A percentile compares a stretch with the other conserved stretches of the same genome.
Evolutionary conservation across 805 yeast species (phyloP).

Genomic region (Yamadazyma paraphyllophila): DNA sequence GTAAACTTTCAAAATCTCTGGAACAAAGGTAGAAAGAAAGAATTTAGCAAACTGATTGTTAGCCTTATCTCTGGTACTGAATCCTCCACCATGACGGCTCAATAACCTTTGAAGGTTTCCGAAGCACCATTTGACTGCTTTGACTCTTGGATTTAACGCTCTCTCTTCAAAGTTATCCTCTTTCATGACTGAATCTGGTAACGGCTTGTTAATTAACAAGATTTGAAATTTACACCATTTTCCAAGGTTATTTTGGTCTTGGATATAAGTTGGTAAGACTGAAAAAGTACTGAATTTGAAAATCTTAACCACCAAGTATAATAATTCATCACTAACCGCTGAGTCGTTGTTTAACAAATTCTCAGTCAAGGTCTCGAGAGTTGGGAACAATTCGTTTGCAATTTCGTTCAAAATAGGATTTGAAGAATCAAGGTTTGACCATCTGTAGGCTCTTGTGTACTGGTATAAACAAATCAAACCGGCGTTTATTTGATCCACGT

Average conservation of each 20-base stretch:
- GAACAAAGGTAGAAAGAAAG: constrained; percentile 39
- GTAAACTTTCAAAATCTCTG: constrained; percentile 41
- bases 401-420: constrained; percentile 43
- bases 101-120: constrained; percentile 42
- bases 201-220: constrained; percentile 37
- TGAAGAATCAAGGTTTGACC: constrained; percentile 46
- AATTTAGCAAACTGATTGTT: constrained; percentile 27
- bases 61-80: constrained; percentile 28
- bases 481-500: constrained; percentile 36
- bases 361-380: constrained; percentile 30
- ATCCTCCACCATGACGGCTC: constrained; percentile 45
- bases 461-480: constrained; percentile 41
- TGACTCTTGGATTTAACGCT: constrained; percentile 40
- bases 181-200: constrained; percentile 31
- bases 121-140: constrained; percentile 45
- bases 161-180: constrained; percentile 31
- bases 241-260: constrained; percentile 35
- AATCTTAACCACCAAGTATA: constrained; percentile 38
- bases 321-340: constrained; percentile 29
- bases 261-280: constrained; percentile 37
- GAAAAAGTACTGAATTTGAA: constrained; percentile 42
- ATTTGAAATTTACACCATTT: constrained; percentile 42
- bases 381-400: constrained; percentile 34
- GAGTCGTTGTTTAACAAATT: constrained; percentile 25
- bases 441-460: constrained; percentile 41